Base-by-base conservation (phyloP, 1,284 basidiomycete species). In the Apiotrichum laibachii region DNA sequence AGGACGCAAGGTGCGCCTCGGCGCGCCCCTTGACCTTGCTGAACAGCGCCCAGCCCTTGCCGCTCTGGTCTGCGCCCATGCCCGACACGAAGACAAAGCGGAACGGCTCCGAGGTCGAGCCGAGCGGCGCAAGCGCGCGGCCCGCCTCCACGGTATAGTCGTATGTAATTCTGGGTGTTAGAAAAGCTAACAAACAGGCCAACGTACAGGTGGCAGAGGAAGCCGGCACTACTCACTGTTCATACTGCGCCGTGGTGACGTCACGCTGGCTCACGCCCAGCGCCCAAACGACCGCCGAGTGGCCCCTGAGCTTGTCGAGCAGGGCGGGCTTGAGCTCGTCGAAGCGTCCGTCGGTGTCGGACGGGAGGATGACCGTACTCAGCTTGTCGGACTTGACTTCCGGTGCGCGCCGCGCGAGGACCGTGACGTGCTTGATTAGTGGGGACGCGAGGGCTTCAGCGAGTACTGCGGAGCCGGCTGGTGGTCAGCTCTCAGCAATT, bases 41-140 rank as follows among this genome's bases (percentile, higher is more conserved):
- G 43, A 70, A 72, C 7, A 67, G 42, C 26, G 55, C 26, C 21
- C 60, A 49, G 18, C 52, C 54, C 26, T 56, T 56, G 21, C 63
- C 61, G 39, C 34, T 50, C 55, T 70, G 67, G 44, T 55, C 56
- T 5, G 64, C 64, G 5, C 69, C 67, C 61, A 64, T 62, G 10
- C 68, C 69, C 19, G 64, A 65, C 19, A 72, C 61, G 57, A 57
- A 70, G 42, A 72, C 59, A 62, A 71, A 72, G 33, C 57, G 55
- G 65, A 72, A 69, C 13, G 69, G 70, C 19, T 50, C 37, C 9
- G 34, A 34, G 1, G 47, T 18, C 1, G 62, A 65, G 33, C 66
- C 69, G 33, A 72, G 61, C 5, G 56, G 21, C 31, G 50, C 31
- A 45, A 70, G 66, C 9, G 65, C 67, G 15, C 48, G 48, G 16